Base-by-base conservation (phyloP, 2,329 filamentous ascomycete species). In the Claviceps sorghi region DNA sequence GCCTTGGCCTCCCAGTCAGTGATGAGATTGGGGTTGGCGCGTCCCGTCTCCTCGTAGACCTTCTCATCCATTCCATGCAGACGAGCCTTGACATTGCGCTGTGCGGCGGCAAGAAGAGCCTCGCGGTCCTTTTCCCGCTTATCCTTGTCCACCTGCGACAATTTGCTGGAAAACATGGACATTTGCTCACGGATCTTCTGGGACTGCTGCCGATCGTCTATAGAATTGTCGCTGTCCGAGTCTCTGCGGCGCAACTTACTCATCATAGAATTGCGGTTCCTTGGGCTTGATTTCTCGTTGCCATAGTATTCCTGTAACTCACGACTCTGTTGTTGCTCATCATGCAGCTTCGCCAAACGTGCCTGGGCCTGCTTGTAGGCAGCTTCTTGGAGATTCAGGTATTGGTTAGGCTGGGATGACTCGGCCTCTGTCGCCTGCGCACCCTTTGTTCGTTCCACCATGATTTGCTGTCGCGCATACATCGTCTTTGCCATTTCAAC, bases 401-500 rank as follows among this genome's bases (percentile, higher is more conserved):
- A 72, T 40, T 74, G 71, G 60, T 76, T 78, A 7, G 81, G 69
- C 52, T 79, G 75, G 5, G 55, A 41, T 2, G 64, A 58, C 55
- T 69, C 60, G 13, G 55, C 49, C 10, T 63, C 62, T 8, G 62
- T 64, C 15, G 59, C 64, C 11, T 73, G 65, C 1, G 61, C 62
- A 50, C 71, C 70, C 56, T 69, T 72, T 32, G 71, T 67, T 55
- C 74, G 71, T 7, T 81, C 77, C 1, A 77, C 72, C 55, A 75
- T 76, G 55, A 76, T 78, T 56, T 87, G 80, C 58, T 88, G 83
- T 36, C 79, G 72, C 11, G 73, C 78, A 63, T 89, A 95, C 82
- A 95, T 91, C 59, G 84, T 80, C 67, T 84, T 86, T 7, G 90
- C 89, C 88, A 96, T 95, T 11, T 86, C 87, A 3, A 95, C 73